Base-by-base conservation (phyloP, 805 yeast genomes). In the Brettanomyces anomalus region DNA sequence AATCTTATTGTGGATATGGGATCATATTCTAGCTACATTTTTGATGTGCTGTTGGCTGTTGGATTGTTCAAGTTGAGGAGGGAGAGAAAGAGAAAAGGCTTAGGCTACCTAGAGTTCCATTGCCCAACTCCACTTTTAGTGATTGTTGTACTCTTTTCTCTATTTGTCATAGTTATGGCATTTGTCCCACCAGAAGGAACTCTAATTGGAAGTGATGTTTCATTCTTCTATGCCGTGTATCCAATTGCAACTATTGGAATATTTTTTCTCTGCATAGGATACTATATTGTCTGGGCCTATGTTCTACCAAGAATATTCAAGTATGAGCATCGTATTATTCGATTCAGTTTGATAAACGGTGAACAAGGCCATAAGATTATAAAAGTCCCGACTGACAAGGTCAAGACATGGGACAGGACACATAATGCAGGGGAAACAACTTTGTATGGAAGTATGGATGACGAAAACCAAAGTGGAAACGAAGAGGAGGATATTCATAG, bases 21-120 rank as follows among this genome's bases (percentile, higher is more conserved):
- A 53, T 79, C 90, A 2, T 85, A 85, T 60, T 90, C 95, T 39
- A 72, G 79, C 65, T 81, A 85, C 55, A 80, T 85, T 40, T 81
- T 85, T 54, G 81, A 84, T 60, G 66, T 79, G 24, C 67, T 70
- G 36, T 77, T 85, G 33, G 79, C 83, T 16, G 53, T 71, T 41
- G 95, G 85, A n/a, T 66, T 81, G 50, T 58, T 85, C 40, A 68
- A 55, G 45, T 48, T 71, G 30, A 65, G 72, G 51, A 58, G 55
- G 34, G 52, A 56, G 30, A 58, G 72, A 46, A 62, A 59, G 39
- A 46, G 46, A 24, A 43, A 36, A 28, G 69, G 74, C 2, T 53
- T 66, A 35, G 67, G 66, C 10, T 56, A 43, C 37, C 47, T 51
- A 14, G 69, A 64, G 3, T 63, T 57, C 49, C 61, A 60, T 37